Percentiles rank a stretch among this genome's conserved stretches.
phyloP scores from a whole-genome alignment of 768 basidiomycete species.

The Auriscalpium vulgare region DNA sequence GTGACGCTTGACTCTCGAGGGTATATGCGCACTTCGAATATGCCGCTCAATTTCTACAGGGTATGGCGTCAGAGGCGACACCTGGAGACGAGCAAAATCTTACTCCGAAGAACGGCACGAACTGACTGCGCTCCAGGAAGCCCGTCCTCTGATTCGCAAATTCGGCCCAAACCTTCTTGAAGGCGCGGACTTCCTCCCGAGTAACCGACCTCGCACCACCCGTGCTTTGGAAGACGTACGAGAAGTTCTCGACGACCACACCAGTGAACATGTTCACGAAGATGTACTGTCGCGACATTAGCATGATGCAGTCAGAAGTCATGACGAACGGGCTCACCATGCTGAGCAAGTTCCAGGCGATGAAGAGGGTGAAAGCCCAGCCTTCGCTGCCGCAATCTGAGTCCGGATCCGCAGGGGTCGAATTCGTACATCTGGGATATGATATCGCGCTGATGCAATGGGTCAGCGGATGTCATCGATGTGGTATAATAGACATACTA shows the following conservation, averaged over 20 bases:
- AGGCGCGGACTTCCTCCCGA: conserved; percentile 86
- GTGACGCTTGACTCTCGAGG: conserved; percentile 56
- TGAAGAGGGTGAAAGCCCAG: conserved; percentile 85
- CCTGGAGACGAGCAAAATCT: conserved; percentile 23
- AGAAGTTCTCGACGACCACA: conserved; percentile 94
- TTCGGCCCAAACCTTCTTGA: conserved; percentile 91
- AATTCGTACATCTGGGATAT: conserved; percentile 76
- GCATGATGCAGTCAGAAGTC: neutral
- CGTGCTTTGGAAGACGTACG: conserved; percentile 87
- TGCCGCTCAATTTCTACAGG: conserved; percentile 67
- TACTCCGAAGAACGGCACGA: conserved; percentile 79
- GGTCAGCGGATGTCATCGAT: conserved; percentile 1
- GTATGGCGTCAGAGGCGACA: neutral
- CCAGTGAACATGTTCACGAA: conserved; percentile 95
- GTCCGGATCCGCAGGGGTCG: conserved; percentile 34
- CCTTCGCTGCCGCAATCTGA: conserved; percentile 83
- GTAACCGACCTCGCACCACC: conserved; percentile 77
- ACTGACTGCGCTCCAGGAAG: conserved; percentile 58
- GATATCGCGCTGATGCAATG: conserved; percentile 47
- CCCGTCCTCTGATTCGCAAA: conserved; percentile 76
- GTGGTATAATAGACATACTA: conserved; percentile 44
- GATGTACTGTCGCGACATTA: conserved; percentile 57
- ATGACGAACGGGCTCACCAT: conserved; percentile 50
- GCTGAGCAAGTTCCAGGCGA: conserved; percentile 91
- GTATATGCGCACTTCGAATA: conserved; percentile 86